Percentiles rank a stretch among this genome's conserved stretches.
Evolutionary conservation across 2,329 filamentous ascomycete genomes (phyloP).

Genomic region (Emmonsiellopsis sp.): DNA sequence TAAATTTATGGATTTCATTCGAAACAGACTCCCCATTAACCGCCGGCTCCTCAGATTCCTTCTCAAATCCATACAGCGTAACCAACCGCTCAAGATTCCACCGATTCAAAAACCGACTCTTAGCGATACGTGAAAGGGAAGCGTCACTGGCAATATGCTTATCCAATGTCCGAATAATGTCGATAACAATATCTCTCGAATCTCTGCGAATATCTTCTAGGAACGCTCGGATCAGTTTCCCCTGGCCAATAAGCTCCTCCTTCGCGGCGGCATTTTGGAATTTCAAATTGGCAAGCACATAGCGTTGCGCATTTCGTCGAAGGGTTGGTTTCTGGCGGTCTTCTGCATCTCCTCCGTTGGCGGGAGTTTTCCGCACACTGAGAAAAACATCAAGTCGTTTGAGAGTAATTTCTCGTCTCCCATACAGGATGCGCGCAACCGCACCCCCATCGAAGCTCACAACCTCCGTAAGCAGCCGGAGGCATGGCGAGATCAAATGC

Average conservation of each 20-base stretch:
- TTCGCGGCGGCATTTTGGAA: conserved; percentile 70
- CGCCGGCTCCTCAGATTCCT: conserved; percentile 36
- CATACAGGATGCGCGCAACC: conserved; percentile 67
- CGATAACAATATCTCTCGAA: conserved; percentile 61
- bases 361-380: conserved; percentile 49
- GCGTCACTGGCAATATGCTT: conserved; percentile 64
- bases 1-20: conserved; percentile 63
- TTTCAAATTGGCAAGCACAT: conserved; percentile 69
- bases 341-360: conserved; percentile 47
- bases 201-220: conserved; percentile 72
- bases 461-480: conserved; percentile 79
- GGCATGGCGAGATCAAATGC: conserved; percentile 76
- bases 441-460: conserved; percentile 76
- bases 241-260: conserved; percentile 70
- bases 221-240: conserved; percentile 57
- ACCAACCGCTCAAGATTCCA: conserved; percentile 64
- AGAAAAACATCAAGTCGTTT: conserved; percentile 74
- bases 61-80: conserved; percentile 53
- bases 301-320: conserved; percentile 71
- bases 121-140: conserved; percentile 61
- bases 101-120: conserved; percentile 66
- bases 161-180: conserved; percentile 64
- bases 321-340: conserved; percentile 65
- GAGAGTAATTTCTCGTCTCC: conserved; percentile 67
- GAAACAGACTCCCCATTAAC: conserved; percentile 43